A percentile compares a stretch with the other conserved stretches of the same genome.
These are phyloP conservation scores for Crucibulum cyathiforme DNA, from an alignment of 1,284 basidiomycete species.

Conservation along the genomic window DNA sequence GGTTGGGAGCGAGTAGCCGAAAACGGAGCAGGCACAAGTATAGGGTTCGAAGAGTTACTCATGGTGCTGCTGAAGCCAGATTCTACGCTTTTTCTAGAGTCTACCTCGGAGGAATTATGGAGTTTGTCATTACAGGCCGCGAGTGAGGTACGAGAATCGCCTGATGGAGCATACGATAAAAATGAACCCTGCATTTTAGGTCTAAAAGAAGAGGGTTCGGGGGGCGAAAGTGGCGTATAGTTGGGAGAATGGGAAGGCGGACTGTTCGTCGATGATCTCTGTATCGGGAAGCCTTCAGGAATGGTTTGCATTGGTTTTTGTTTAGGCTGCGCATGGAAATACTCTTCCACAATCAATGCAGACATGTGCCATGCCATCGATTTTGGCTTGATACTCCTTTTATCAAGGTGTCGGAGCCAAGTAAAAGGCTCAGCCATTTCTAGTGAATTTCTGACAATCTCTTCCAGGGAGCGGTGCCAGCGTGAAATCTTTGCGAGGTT, in stretches of 20 bases:
- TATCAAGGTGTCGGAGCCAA: conserved; percentile 72
- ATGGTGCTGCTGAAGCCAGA: conserved; percentile 50
- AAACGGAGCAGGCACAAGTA: conserved; percentile 21
- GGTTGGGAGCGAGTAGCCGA: neutral
- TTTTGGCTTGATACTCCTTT: conserved; percentile 33
- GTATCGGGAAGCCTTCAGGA: no score
- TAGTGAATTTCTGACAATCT: conserved; percentile 51
- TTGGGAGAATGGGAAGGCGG: no score
- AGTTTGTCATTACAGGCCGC: conserved; percentile 19
- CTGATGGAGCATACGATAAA: no score
- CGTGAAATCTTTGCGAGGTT: conserved; percentile 57
- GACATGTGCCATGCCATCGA: conserved; percentile 67
- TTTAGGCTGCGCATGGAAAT: conserved; percentile 44
- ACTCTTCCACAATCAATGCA: conserved; percentile 72
- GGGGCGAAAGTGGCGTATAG: no score
- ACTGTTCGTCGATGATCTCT: no score
- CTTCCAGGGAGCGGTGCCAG: conserved; percentile 63
- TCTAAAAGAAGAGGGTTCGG: conserved; percentile 18
- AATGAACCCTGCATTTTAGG: neutral
- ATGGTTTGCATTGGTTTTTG: conserved; percentile 51
- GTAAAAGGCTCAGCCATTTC: conserved; percentile 70
- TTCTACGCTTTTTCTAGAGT: conserved; percentile 51
- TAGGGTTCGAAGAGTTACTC: conserved; percentile 38
- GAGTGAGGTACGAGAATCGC: no score
- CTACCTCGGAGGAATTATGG: conserved; percentile 40